Percentiles rank a stretch among this genome's conserved stretches.
Evolutionary conservation across 257 asterid species (phyloP).

Genomic region (Salvia hispanica): DNA sequence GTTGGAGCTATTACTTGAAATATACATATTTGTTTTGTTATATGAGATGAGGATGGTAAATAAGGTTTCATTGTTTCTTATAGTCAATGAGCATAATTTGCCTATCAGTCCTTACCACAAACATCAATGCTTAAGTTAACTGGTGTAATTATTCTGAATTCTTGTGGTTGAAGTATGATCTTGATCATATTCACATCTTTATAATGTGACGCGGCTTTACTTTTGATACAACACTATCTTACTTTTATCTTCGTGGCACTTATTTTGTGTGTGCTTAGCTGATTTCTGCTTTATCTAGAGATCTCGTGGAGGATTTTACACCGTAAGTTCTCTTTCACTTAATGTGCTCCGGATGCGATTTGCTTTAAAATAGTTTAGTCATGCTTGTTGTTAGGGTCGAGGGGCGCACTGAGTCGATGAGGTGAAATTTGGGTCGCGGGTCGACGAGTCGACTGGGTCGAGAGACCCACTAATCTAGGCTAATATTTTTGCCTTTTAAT

Average conservation of each 20-base stretch:
- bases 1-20: background rate
- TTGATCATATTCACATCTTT: background rate
- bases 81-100: background rate
- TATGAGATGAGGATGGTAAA: slow-evolving; percentile 17
- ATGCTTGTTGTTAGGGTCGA: too few species aligned
- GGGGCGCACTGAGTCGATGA: too few species aligned
- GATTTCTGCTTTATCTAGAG: slow-evolving; percentile 87
- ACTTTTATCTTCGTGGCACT: slow-evolving; percentile 6
- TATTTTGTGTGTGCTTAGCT: slow-evolving; percentile 51
- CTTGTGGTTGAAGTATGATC: slow-evolving; percentile 1
- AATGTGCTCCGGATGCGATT: background rate
- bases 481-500: too few species aligned
- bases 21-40: slow-evolving; percentile 1
- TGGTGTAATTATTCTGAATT: slow-evolving; percentile 3
- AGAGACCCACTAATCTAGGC: too few species aligned
- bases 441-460: too few species aligned
- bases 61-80: slow-evolving; percentile 17
- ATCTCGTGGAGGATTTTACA: slow-evolving; percentile 70
- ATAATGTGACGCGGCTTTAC: background rate
- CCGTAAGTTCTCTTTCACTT: slow-evolving; percentile 61
- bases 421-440: too few species aligned
- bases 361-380: background rate
- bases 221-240: slow-evolving; percentile 6
- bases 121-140: background rate
- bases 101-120: slow-evolving; percentile 1